A percentile compares a stretch with the other conserved stretches of the same genome.
These are phyloP conservation scores for Silene vulgaris DNA, from an alignment of 179 eudicot genomes.

Conservation along the genomic window DNA sequence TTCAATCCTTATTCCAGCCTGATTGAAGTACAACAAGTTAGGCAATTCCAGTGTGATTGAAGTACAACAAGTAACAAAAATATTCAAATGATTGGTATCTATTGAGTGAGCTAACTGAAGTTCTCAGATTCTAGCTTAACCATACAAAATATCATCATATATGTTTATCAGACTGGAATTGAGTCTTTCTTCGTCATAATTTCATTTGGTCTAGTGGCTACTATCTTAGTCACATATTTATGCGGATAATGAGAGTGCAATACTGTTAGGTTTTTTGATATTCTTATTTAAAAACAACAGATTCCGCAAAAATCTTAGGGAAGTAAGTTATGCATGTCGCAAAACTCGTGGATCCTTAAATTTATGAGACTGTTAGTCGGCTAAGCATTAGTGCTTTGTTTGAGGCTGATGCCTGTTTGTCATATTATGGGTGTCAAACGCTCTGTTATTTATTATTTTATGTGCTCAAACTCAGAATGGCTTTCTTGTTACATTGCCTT, in stretches of 20 bases:
- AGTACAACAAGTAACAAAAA: not conserved
- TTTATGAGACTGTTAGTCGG: not conserved
- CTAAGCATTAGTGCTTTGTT: not conserved
- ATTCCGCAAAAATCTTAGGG: not conserved
- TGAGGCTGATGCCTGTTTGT: not conserved
- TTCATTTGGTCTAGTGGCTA: conserved; percentile 1
- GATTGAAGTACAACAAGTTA: not conserved
- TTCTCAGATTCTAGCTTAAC: conserved; percentile 9
- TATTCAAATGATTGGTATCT: not conserved
- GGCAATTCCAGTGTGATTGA: not conserved
- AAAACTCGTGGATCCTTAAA: not conserved
- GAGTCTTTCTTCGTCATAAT: not conserved
- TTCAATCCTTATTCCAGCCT: not conserved
- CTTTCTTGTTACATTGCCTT: conserved; percentile 8
- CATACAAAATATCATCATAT: not conserved
- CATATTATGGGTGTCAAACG: not conserved
- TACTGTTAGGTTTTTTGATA: not conserved
- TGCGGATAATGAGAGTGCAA: not conserved
- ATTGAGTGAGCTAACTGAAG: not conserved
- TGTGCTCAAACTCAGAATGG: not conserved
- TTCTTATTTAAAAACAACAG: not conserved
- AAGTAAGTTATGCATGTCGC: not conserved
- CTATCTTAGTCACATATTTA: not conserved
- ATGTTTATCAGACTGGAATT: not conserved
- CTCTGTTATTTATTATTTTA: not conserved